These are phyloP conservation scores for Blakeslea trispora DNA, from an alignment of 371 early-diverging fungal species.

Conservation along the genomic window DNA sequence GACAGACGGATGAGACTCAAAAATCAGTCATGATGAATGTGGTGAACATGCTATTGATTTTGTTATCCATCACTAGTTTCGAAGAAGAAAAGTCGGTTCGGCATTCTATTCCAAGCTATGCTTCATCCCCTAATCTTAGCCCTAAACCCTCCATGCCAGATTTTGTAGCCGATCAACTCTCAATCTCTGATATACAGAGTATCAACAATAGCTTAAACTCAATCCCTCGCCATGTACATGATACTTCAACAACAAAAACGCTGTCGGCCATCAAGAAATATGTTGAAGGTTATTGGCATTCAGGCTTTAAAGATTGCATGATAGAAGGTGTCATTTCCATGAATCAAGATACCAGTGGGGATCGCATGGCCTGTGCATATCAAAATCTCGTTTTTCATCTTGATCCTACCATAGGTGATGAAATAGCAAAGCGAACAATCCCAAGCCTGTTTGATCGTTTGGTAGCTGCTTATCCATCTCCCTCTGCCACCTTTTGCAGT, in stretches of 20 bases:
- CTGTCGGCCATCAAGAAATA: conserved; percentile 17
- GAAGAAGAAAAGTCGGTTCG: conserved; percentile 5
- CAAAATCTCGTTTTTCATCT: conserved; percentile 36
- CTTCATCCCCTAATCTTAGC: conserved; percentile 24
- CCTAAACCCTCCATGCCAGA: conserved; percentile 28
- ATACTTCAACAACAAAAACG: conserved; percentile 5
- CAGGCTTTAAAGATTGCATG: conserved; percentile 37
- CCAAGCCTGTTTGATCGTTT: conserved; percentile 35
- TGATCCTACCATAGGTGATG: conserved; percentile 27
- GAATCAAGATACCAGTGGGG: conserved; percentile 29
- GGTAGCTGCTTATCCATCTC: conserved; percentile 26
- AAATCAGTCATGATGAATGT: conserved; percentile 21
- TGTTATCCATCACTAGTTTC: conserved; percentile 27
- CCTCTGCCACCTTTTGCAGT: conserved; percentile 35
- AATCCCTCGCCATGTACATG: neutral
- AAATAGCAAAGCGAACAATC: conserved; percentile 37
- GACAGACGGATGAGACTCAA: conserved; percentile 16
- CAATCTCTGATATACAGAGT: conserved; percentile 10
- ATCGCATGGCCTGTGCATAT: conserved; percentile 24
- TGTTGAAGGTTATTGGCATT: conserved; percentile 46
- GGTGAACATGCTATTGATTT: conserved; percentile 25
- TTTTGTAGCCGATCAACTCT: neutral
- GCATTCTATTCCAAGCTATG: conserved; percentile 1
- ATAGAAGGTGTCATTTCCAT: conserved; percentile 29
- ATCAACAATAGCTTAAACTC: conserved; percentile 3